Evolutionary conservation across 2,329 filamentous ascomycete genomes (phyloP).

Genomic region (Sclerotiophoma versabilis): DNA sequence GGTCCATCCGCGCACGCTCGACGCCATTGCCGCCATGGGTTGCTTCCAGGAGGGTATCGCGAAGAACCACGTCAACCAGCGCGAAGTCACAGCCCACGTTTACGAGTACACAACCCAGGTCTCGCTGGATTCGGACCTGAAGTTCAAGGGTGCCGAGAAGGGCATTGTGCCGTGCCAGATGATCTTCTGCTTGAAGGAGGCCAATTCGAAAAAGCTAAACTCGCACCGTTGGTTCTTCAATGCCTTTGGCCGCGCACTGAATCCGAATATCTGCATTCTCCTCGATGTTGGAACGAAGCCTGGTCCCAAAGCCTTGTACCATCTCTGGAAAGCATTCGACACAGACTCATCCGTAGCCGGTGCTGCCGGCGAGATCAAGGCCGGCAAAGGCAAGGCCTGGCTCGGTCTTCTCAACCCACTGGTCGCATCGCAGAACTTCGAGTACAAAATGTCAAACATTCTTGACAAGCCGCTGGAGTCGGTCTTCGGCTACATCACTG

Average conservation of each 20-base stretch:
- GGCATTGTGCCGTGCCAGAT: constrained; percentile 98
- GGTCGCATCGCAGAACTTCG: constrained; percentile 97
- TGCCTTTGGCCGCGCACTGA: constrained; percentile 89
- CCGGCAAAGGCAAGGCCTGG: constrained; percentile 88
- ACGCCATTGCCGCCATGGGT: constrained; percentile 94
- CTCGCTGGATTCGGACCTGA: constrained; percentile 90
- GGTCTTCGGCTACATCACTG: constrained; percentile 97
- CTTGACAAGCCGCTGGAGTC: constrained; percentile 96
- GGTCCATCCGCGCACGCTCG: constrained; percentile 90
- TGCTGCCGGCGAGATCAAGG: constrained; percentile 96
- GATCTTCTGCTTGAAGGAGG: constrained; percentile 98
- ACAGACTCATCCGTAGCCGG: constrained; percentile 97
- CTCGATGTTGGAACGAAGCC: constrained; percentile 96
- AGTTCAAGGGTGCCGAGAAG: constrained; percentile 99
- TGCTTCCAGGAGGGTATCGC: constrained; percentile 98
- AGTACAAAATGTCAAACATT: constrained; percentile 99
- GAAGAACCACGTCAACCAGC: constrained; percentile 97
- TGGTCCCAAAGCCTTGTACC: constrained; percentile 88
- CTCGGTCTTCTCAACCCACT: constrained; percentile 88
- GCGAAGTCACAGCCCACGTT: constrained; percentile 93
- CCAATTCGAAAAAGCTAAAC: constrained; percentile 97
- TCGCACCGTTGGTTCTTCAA: constrained; percentile 99
- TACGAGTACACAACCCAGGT: constrained; percentile 99
- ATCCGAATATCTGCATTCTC: constrained; percentile 95
- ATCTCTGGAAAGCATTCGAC: constrained; percentile 98